Evolutionary conservation across 495 filamentous ascomycete genomes (phyloP).

Genomic region (Penicillium canescens): DNA sequence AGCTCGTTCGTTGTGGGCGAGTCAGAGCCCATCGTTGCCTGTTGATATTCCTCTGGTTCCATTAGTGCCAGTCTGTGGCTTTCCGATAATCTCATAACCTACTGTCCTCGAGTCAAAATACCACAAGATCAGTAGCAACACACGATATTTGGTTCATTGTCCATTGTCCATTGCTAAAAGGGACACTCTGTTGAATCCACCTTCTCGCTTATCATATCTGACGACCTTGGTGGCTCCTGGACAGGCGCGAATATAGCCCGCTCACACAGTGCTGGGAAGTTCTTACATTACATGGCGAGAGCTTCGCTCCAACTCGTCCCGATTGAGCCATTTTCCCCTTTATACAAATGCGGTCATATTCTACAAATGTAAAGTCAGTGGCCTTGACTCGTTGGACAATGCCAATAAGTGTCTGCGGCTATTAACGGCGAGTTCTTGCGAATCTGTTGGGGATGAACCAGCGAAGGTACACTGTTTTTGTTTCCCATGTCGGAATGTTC

Average conservation of each 20-base stretch:
- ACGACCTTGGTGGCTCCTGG: slow-evolving; percentile 26
- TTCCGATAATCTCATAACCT: slow-evolving; percentile 5
- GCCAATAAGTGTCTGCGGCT: background rate
- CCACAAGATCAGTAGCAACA: slow-evolving; percentile 1
- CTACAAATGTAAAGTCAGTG: slow-evolving; percentile 13
- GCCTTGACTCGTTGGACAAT: background rate
- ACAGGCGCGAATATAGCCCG: slow-evolving; percentile 24
- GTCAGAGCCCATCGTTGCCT: slow-evolving; percentile 16
- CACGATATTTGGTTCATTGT: slow-evolving; percentile 11
- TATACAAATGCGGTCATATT: slow-evolving; percentile 39
- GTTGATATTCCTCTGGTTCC: slow-evolving; percentile 12
- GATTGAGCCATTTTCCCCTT: slow-evolving; percentile 42
- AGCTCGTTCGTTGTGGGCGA: slow-evolving; percentile 18
- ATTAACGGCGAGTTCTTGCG: background rate
- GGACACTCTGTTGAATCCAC: slow-evolving; percentile 44
- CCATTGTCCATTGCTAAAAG: slow-evolving; percentile 32
- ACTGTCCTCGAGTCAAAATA: slow-evolving; percentile 4
- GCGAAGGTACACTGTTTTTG: background rate
- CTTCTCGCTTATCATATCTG: slow-evolving; percentile 41
- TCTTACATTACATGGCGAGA: slow-evolving; percentile 39
- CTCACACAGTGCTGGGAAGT: slow-evolving; percentile 39
- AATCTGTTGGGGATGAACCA: background rate
- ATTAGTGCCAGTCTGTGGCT: slow-evolving; percentile 1
- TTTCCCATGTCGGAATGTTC: slow-evolving; percentile 6
- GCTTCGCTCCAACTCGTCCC: slow-evolving; percentile 37